These are phyloP conservation scores for Phytophthora litchii DNA, from an alignment of 352 stramenopile species.

Conservation along the genomic window DNA sequence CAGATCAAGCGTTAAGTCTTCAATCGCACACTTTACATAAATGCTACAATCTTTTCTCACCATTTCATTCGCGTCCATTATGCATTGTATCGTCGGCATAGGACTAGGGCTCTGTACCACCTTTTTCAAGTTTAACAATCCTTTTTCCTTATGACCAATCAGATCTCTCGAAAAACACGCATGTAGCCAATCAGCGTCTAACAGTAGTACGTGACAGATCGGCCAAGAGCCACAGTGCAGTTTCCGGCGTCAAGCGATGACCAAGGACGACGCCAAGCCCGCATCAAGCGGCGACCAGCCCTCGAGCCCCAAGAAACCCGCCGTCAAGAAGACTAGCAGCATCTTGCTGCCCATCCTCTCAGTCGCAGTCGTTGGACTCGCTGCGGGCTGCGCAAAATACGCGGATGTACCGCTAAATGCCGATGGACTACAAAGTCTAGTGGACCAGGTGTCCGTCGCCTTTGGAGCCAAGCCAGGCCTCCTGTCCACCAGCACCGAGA, in stretches of 20 bases:
- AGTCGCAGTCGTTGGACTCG: constrained; percentile 19
- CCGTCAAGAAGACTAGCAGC: constrained; percentile 22
- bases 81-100: constrained; percentile 5
- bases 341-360: constrained; percentile 35
- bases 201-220: constrained; percentile 18
- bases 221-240: constrained; percentile 12
- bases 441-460: constrained; percentile 16
- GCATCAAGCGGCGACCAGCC: constrained; percentile 5
- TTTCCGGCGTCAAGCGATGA: constrained; percentile 15
- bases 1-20: constrained; percentile 72
- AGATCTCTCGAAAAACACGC: not conserved
- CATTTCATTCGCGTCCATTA: constrained; percentile 30
- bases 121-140: constrained; percentile 2
- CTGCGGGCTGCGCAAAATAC: constrained; percentile 32
- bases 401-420: constrained; percentile 33
- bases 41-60: constrained; percentile 21
- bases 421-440: constrained; percentile 25
- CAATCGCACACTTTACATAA: constrained; percentile 14
- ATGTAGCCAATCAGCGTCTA: constrained; percentile 23
- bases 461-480: constrained; percentile 9
- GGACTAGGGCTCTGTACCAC: constrained; percentile 8
- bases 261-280: constrained; percentile 17
- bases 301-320: constrained; percentile 14
- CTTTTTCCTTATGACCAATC: constrained; percentile 26
- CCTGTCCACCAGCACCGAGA: constrained; percentile 13